Base-by-base conservation (phyloP, 495 filamentous ascomycete genomes). In the Tuber indicum region DNA sequence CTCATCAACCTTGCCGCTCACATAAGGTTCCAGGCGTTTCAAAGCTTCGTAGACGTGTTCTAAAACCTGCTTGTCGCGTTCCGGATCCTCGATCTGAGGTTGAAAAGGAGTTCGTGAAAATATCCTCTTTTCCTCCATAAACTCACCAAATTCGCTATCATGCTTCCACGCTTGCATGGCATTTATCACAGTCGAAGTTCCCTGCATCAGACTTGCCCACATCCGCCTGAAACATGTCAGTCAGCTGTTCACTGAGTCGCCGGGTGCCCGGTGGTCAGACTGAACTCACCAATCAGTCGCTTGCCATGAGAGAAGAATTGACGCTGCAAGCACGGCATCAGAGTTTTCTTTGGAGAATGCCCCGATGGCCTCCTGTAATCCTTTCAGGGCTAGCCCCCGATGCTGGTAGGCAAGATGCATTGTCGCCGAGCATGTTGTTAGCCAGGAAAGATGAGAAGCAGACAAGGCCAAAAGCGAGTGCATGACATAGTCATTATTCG, bases 141-240 rank as follows among this genome's bases (percentile, higher is more conserved):
- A 94, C 77, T 93, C 90, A 66, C 91, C 90, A 78, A 98, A 91
- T 80, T 93, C 87, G 26, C 94, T 97, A 81, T 94, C 91, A 76
- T 94, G 88, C 85, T 92, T 94, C 96, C 96, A 98, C 72, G 91
- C 89, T 78, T 93, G 92, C 94, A 98, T 99, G 43, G 92, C 91
- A 79, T 92, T 90, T 78, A 98, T 90, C 74, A 99, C 93, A 71
- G 92, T 94, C 43, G 91, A 92, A 77, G 94, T 94, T 66, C 96
- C 96, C 79, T 96, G 92, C 88, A 97, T 94, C 73, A 98, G 86
- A 75, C 93, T 94, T 74, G 90, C 92, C 95, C 95, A 98, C 83
- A 90, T 91, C 83, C 90, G 91, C 92, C 94, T 98, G 84, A 78
- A 84, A 78, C 72, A 73, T 76, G 81, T 83, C 84, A 85, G 66